Evolutionary conservation across 352 stramenopile genomes (phyloP).

Genomic region (Lagenidium giganteum): DNA sequence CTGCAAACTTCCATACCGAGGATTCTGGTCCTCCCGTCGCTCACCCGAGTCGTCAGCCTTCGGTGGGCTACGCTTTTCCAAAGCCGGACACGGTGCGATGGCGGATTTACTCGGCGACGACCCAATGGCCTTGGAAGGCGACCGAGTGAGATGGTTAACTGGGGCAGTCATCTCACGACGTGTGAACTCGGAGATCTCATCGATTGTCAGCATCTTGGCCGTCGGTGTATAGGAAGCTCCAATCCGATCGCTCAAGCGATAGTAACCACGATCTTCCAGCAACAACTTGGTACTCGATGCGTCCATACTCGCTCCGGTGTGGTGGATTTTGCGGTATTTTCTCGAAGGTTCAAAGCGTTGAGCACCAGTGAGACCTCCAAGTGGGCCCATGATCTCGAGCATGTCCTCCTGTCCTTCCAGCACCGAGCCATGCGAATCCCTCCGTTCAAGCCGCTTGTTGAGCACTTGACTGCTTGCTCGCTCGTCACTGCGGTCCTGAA

Average conservation of each 20-base stretch:
- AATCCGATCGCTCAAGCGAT: conserved; percentile 79
- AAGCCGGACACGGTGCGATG: conserved; percentile 45
- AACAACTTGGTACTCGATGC: conserved; percentile 3
- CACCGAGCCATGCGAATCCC: conserved; percentile 18
- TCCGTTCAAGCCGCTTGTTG: conserved; percentile 10
- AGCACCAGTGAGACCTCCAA: conserved; percentile 58
- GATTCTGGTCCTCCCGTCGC: too few species aligned
- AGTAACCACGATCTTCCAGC: conserved; percentile 66
- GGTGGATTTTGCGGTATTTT: conserved; percentile 25
- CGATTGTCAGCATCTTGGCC: conserved; percentile 54
- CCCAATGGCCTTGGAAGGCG: conserved; percentile 15
- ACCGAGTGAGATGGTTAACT: conserved; percentile 27
- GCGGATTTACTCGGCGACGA: conserved; percentile 30
- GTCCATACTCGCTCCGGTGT: not conserved
- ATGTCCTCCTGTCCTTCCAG: conserved; percentile 36
- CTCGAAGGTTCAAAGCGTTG: conserved; percentile 13
- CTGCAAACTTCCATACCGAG: not conserved
- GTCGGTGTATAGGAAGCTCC: conserved; percentile 70
- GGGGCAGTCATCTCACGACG: conserved; percentile 41
- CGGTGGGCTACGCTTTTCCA: conserved; percentile 27
- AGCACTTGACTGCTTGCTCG: not conserved
- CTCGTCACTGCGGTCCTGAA: conserved; percentile 35
- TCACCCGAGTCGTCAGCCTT: not conserved
- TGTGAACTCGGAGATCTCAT: conserved; percentile 65
- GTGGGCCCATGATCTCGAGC: conserved; percentile 58